Conservation (phyloP, 2,329 filamentous ascomycete genomes). For the Neonectria neomacrospora region DNA sequence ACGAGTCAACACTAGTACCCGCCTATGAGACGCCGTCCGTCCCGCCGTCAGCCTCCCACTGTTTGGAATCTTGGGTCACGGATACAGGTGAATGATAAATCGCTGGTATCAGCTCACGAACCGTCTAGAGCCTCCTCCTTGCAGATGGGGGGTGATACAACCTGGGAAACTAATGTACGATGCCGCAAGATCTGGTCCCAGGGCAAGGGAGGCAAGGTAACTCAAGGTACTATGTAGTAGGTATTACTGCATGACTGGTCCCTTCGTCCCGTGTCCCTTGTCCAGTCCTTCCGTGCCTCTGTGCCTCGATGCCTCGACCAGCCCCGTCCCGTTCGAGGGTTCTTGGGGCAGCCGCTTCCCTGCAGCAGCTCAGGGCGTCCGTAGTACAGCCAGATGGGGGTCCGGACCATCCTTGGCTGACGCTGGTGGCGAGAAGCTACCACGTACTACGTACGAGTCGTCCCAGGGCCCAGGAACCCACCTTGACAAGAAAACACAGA, state of each 20-base stretch:
- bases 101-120: slow-evolving; percentile 1
- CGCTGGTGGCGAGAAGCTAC: slow-evolving; percentile 29
- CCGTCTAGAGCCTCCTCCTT: slow-evolving; percentile 16
- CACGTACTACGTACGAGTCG: no score
- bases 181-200: slow-evolving; percentile 45
- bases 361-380: slow-evolving; percentile 18
- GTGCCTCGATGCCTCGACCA: slow-evolving; percentile 25
- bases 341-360: slow-evolving; percentile 23
- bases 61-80: slow-evolving; percentile 1
- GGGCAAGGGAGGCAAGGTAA: slow-evolving; percentile 38
- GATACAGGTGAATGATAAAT: background rate
- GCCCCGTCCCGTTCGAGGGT: slow-evolving; percentile 22
- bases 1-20: background rate
- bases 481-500: slow-evolving; percentile 4
- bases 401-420: slow-evolving; percentile 26
- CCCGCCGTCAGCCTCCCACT: slow-evolving; percentile 12
- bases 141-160: slow-evolving; percentile 33
- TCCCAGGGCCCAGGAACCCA: slow-evolving; percentile 27
- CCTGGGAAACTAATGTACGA: slow-evolving; percentile 38
- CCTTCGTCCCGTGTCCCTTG: slow-evolving; percentile 12
- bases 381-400: slow-evolving; percentile 20
- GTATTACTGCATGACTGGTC: slow-evolving; percentile 29
- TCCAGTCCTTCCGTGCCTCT: slow-evolving; percentile 26
- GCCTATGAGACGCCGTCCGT: slow-evolving; percentile 5
- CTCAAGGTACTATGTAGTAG: slow-evolving; percentile 20